phyloP scores from a whole-genome alignment of 2,329 filamentous ascomycete species.

The Ustilaginoidea virens region DNA sequence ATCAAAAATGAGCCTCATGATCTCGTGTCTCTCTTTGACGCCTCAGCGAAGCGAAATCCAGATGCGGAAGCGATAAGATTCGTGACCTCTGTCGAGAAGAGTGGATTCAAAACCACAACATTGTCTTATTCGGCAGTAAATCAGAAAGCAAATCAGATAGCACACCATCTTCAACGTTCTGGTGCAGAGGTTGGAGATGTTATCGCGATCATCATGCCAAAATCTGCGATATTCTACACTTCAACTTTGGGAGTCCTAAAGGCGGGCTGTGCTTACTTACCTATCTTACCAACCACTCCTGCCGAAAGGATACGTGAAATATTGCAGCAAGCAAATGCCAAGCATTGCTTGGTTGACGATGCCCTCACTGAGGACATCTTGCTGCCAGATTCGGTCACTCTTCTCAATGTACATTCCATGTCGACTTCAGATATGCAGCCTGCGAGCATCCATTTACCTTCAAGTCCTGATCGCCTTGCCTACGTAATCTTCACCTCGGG shows the following conservation, averaged over 20 bases:
- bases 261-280: constrained; percentile 64
- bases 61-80: constrained; percentile 50
- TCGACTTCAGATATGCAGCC: constrained; percentile 14
- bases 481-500: constrained; percentile 78
- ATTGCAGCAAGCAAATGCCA: constrained; percentile 40
- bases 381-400: constrained; percentile 6
- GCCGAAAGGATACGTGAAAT: constrained; percentile 43
- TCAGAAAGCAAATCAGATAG: constrained; percentile 45
- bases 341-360: constrained; percentile 26
- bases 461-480: constrained; percentile 38
- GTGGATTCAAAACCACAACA: constrained; percentile 14
- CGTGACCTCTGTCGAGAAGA: constrained; percentile 20
- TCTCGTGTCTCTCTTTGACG: constrained; percentile 28
- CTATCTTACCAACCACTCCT: constrained; percentile 60
- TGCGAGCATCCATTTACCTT: constrained; percentile 20
- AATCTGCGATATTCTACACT: constrained; percentile 56
- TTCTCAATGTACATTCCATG: constrained; percentile 19
- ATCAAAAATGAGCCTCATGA: constrained; percentile 3
- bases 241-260: constrained; percentile 63
- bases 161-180: constrained; percentile 30
- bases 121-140: constrained; percentile 55
- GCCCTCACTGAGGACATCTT: constrained; percentile 8
- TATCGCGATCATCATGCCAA: constrained; percentile 64
- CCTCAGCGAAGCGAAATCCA: constrained; percentile 30
- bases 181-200: constrained; percentile 37